Percentiles rank a stretch among this genome's conserved stretches.
Conservation (phyloP, 495 filamentous ascomycete genomes). For the Paragyromitra xinjiangensis region DNA sequence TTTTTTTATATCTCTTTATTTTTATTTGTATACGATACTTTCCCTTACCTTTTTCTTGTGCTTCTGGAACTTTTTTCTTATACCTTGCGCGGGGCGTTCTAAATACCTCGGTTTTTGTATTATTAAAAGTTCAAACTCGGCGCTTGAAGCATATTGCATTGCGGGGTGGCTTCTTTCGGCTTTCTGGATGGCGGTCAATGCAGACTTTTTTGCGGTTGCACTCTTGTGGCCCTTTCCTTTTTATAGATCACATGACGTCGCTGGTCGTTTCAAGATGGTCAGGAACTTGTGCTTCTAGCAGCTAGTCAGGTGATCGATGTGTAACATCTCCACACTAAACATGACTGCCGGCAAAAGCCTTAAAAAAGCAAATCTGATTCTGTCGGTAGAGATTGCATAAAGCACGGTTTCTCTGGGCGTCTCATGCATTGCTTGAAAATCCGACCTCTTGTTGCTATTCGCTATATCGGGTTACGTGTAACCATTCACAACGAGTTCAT, state of each 20-base stretch:
- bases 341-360: neutral
- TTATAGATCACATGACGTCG: conserved; percentile 16
- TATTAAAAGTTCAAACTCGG: conserved; percentile 42
- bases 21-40: conserved; percentile 36
- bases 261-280: neutral
- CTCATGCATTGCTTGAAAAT: neutral
- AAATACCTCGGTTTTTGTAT: conserved; percentile 46
- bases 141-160: conserved; percentile 48
- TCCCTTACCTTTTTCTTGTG: neutral
- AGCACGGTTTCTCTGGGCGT: neutral
- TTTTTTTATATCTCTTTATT: conserved; percentile 43
- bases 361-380: neutral
- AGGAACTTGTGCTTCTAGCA: conserved; percentile 7
- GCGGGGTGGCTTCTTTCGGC: conserved; percentile 18
- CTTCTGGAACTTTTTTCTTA: conserved; percentile 17
- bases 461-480: neutral
- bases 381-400: neutral
- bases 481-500: neutral
- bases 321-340: neutral
- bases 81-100: conserved; percentile 38
- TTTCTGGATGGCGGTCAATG: conserved; percentile 30
- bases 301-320: neutral
- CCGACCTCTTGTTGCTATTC: neutral
- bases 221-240: conserved; percentile 19
- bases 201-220: conserved; percentile 13